phyloP scores from a whole-genome alignment of 2,329 filamentous ascomycete genomes.

The Ciborinia camelliae region DNA sequence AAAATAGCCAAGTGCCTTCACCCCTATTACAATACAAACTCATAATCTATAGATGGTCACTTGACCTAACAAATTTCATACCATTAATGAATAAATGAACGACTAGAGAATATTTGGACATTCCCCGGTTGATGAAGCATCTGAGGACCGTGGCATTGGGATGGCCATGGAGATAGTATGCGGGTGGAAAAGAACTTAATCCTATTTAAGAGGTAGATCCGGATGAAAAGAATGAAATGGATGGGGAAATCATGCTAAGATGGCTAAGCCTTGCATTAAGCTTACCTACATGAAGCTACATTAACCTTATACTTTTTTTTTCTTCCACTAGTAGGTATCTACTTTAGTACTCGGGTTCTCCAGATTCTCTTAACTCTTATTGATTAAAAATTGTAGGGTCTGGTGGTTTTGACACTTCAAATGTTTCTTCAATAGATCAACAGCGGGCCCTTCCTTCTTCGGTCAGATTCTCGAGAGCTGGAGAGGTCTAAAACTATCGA shows the following conservation, averaged over 20 bases:
- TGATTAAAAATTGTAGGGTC: too few relatives aligned
- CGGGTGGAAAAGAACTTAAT: neutral
- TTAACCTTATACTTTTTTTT: too few relatives aligned
- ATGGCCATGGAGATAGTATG: neutral
- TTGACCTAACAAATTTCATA: neutral
- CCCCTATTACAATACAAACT: too few relatives aligned
- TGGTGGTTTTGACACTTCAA: too few relatives aligned
- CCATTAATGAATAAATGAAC: neutral
- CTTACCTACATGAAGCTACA: too few relatives aligned
- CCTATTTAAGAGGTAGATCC: neutral
- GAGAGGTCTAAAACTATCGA: neutral
- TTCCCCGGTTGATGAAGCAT: neutral
- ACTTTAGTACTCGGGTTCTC: neutral
- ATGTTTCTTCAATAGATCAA: neutral
- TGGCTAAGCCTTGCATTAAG: neutral
- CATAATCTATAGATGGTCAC: too few relatives aligned
- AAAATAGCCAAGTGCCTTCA: too few relatives aligned
- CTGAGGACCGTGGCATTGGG: neutral
- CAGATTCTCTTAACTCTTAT: neutral
- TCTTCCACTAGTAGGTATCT: too few relatives aligned
- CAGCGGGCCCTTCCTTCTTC: neutral
- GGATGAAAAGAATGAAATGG: neutral
- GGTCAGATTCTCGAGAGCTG: neutral
- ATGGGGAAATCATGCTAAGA: constrained; percentile 4
- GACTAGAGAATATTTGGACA: neutral